Evolutionary conservation across 2,329 filamentous ascomycete species (phyloP), one percentile per base, ranked within the genome.

Genomic region (Alternaria metachromatica): DNA sequence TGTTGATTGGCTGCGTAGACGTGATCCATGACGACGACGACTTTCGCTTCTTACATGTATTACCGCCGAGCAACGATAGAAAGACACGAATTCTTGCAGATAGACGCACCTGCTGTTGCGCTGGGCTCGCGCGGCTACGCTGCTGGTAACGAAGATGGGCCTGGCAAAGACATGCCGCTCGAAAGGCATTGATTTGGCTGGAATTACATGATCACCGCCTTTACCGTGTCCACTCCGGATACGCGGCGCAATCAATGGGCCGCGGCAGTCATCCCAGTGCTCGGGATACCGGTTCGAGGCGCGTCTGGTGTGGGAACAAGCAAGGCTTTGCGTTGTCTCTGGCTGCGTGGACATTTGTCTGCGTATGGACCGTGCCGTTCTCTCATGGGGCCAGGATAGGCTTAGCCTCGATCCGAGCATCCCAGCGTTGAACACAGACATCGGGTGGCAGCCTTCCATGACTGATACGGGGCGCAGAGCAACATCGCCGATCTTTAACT

Each of bases 1-100:
- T 10, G 5, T 33, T 63, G 55, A 72, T 74, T 72, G 69, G 72
- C 26, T 50, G 21, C n/a, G 33, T n/a, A 51, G 37, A 45, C 12
- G 41, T 53, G 60, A 56, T 53, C 49, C 55, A 60, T 66, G 58
- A 55, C 75, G 72, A 74, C 73, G 74, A 76, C 72, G 73, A 72
- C 62, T 64, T 37, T 28, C 58, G 56, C 58, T 55, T 41, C 50
- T 60, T 53, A 62, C 60, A 58, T 62, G 55, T 54, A 37, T 58
- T 41, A 30, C 41, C 10, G 41, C 48, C 48, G 48, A 48, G 46
- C 41, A 48, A 28, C 26, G 33, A 41, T 48, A 48, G 23, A 41
- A 48, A 61, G 60, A 58, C 57, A 63, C 55, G 61, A 37, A 56
- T 44, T 43, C 43, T 60, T 55, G 59, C 49, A 49, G 21, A 61